Base-by-base conservation (phyloP, 306 rosid genomes). In the Canavalia gladiata region DNA sequence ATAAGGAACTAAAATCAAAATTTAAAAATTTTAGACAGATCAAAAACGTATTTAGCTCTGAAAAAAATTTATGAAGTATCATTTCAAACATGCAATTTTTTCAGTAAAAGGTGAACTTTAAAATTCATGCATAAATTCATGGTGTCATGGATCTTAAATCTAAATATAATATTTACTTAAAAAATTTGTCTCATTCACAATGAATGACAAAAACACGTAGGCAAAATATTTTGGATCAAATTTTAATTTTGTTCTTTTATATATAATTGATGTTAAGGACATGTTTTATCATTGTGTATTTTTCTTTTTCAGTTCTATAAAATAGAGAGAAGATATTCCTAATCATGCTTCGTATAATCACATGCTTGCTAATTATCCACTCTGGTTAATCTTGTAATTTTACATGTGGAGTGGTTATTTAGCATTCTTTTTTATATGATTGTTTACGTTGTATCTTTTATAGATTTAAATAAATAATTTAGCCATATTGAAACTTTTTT, bases 401-500 rank as follows among this genome's bases (percentile, higher is more conserved):
- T 69, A 58, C 35, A 11, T 7, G 37, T 62, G 71, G 33, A 50
- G 56, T 58, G 51, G 69, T 46, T 51, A 46, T 56, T 49, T 54
- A 79, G 46, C 54, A 37, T 13, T 29, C 49, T 54, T 11, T 60
- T 81, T 76, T 56, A 49, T 37, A 60, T 49, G 42, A 55, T 81
- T 80, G 57, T 62, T 78, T 58, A 77, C 42, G 33, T 28, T 74
- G 68, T 80, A 28, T 43, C 68, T 72, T 81, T 69, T 82, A 82
- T 86, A 87, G 91, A 88, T 85, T 78, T 87, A 75, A 57, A 78
- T 86, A 59, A 88, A 87, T 80, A 88, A 81, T 77, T 80, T 92
- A 81, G 88, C 92, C 49, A 90, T 86, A 30, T 83, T 90, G 59
- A 92, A 94, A 42, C 83, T 87, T 65, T 92, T 92, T 81, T 84